Conservation (phyloP, 139 green algal species). For the Chara braunii region DNA sequence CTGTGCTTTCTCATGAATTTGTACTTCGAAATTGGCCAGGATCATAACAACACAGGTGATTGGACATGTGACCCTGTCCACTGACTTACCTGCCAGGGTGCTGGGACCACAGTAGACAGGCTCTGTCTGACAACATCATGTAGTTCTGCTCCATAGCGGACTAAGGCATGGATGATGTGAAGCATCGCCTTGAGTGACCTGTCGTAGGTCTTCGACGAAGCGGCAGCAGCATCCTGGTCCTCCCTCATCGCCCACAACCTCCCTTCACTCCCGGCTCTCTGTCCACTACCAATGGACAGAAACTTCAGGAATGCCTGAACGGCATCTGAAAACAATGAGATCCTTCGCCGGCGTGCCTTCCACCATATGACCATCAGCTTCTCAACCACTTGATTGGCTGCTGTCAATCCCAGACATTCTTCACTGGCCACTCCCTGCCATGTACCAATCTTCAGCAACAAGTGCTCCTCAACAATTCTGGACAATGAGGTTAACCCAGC, state of each 20-base stretch:
- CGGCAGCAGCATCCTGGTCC: not conserved
- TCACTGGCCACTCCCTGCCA: too few species aligned
- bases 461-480: too few species aligned
- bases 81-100: conserved; percentile 12
- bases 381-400: too few species aligned
- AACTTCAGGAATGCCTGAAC: not conserved
- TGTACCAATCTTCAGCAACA: too few species aligned
- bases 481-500: too few species aligned
- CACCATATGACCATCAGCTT: too few species aligned
- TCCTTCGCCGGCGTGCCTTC: not conserved
- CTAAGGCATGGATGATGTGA: not conserved
- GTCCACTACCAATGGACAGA: not conserved
- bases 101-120: not conserved
- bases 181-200: conserved; percentile 6
- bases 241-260: not conserved
- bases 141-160: not conserved
- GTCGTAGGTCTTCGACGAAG: too few species aligned
- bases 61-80: too few species aligned
- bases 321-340: not conserved
- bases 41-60: too few species aligned
- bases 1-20: too few species aligned
- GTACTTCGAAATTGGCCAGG: too few species aligned
- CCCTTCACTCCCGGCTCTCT: not conserved
- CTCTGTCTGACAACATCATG: not conserved
- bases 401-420: too few species aligned